These are phyloP conservation scores for Fusarium pilosicola DNA, from an alignment of 2,329 filamentous ascomycete genomes.

Conservation along the genomic window DNA sequence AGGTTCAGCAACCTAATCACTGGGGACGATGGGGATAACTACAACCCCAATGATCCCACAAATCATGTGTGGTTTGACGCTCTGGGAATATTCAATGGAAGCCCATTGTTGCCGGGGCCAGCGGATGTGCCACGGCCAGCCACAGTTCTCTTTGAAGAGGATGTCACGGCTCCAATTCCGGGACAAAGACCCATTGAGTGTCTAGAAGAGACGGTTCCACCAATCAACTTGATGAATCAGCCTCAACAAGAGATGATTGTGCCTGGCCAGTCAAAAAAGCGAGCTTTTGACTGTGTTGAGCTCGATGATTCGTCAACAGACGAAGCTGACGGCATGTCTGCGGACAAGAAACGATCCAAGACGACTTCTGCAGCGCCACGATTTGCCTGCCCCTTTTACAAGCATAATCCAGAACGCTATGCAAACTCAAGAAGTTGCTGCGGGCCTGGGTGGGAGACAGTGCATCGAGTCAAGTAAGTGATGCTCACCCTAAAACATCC, in stretches of 20 bases:
- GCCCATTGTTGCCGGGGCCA: neutral
- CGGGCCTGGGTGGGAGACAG: slow-evolving; percentile 21
- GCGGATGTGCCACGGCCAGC: neutral
- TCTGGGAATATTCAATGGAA: neutral
- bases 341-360: neutral
- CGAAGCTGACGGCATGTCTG: neutral
- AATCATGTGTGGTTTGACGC: neutral
- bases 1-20: neutral
- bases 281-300: neutral
- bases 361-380: neutral
- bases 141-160: slow-evolving; percentile 14
- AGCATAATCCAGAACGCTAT: slow-evolving; percentile 19
- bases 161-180: neutral
- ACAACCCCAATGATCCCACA: neutral
- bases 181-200: neutral
- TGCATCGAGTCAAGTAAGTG: slow-evolving; percentile 31
- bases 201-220: neutral
- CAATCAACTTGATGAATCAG: neutral
- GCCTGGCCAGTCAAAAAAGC: neutral
- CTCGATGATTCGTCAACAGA: slow-evolving; percentile 4
- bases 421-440: slow-evolving; percentile 21
- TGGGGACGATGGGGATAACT: neutral
- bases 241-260: neutral
- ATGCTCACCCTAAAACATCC: neutral
- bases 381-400: slow-evolving; percentile 36